Evolutionary conservation across 2,329 filamentous ascomycete genomes (phyloP), one percentile per base, ranked within the genome.

Genomic region (Fusarium torulosum): DNA sequence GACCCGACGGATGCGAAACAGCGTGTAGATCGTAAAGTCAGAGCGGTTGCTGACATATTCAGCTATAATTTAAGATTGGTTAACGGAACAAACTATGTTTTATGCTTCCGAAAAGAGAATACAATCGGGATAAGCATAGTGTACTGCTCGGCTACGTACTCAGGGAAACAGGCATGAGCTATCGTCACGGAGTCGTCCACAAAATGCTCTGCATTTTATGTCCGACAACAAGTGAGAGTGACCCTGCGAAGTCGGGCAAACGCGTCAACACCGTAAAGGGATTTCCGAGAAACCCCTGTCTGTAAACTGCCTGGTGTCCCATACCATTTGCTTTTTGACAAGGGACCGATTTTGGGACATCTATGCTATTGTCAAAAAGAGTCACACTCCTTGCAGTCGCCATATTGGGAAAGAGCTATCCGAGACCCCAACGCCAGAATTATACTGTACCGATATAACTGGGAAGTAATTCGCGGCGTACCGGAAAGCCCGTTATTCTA

Each of bases 401-500:
- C 41, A 23, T 21, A 41, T 53, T 14, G 33, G 63, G 52, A 63
- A 63, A 10, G 37, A 52, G 6, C 17, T 19, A 43, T 33, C 65
- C 60, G 66, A 46, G 29, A 25, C 20, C 25, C 19, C 27, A 29
- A 29, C 9, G 11, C 13, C 20, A 27, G 37, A 54, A 17, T 54
- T 40, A 31, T 27, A 33, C 9, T 14, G 37, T 27, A 33, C 9
- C 17, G 37, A 42, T 25, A 27, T 59, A 65, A 43, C 44, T 50
- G 49, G 31, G 25, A 31, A 27, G 17, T 42, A 29, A 37, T 47
- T 65, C 52, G 44, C 23, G 37, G 55, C 33, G 49, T 46, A 17
- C 45, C 57, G 66, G 66, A 54, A 59, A 51, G 51, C 47, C 62
- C 62, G 57, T 53, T 20, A 14, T 27, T 17, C 38, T 53, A 37